Evolutionary conservation across 164 flowering plant species (phyloP).

Genomic region (Echeveria elegans): DNA sequence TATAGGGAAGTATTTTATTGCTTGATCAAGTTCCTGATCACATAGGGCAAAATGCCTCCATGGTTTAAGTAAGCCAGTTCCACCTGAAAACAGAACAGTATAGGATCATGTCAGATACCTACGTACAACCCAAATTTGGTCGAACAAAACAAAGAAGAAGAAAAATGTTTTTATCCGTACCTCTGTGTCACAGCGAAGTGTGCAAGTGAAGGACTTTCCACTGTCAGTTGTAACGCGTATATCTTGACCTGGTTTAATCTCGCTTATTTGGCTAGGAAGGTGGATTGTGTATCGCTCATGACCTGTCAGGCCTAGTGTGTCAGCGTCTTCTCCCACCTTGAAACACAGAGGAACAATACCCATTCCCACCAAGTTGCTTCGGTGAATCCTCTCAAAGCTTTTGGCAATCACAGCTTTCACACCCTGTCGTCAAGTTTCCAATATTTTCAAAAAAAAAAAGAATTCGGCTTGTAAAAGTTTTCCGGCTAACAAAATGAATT

Average conservation of each 20-base stretch:
- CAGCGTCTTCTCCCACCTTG: slow-evolving; percentile 78
- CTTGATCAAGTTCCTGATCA: too few relatives aligned
- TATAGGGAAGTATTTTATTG: too few relatives aligned
- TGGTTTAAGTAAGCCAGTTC: too few relatives aligned
- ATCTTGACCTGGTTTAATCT: slow-evolving; percentile 75
- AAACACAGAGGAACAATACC: slow-evolving; percentile 78
- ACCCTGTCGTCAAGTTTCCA: slow-evolving; percentile 39
- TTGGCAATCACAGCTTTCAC: slow-evolving; percentile 84
- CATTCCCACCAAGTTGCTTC: slow-evolving; percentile 85
- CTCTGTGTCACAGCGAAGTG: slow-evolving; percentile 73
- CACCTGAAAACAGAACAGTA: too few relatives aligned
- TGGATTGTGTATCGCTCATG: slow-evolving; percentile 72
- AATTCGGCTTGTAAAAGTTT: too few relatives aligned
- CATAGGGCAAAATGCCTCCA: too few relatives aligned
- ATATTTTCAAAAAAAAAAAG: too few relatives aligned
- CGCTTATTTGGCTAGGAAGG: slow-evolving; percentile 51
- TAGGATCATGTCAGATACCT: too few relatives aligned
- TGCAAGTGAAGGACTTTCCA: slow-evolving; percentile 69
- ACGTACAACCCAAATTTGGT: too few relatives aligned
- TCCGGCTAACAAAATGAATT: too few relatives aligned
- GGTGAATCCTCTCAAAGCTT: slow-evolving; percentile 81
- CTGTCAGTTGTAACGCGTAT: slow-evolving; percentile 52
- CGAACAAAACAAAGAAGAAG: too few relatives aligned
- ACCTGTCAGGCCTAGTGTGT: slow-evolving; percentile 68
- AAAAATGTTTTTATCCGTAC: too few relatives aligned